phyloP scores from a whole-genome alignment of 805 yeast species.

The Tetrapisispora fleetii region DNA sequence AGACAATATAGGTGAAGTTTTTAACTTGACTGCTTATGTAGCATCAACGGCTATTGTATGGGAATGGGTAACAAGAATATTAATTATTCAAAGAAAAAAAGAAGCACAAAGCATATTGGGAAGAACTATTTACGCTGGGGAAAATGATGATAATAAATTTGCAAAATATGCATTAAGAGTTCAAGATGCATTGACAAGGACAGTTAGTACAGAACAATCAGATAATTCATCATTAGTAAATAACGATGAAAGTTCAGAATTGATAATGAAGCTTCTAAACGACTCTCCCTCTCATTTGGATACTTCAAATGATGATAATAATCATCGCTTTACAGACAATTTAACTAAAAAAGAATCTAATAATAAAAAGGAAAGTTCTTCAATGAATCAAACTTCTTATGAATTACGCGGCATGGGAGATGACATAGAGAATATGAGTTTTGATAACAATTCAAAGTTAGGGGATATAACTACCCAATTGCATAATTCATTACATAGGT shows the following conservation, averaged over 20 bases:
- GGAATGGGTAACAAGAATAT: conserved; percentile 75
- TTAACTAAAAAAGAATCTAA: background rate
- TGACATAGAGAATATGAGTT: conserved; percentile 12
- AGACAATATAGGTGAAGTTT: conserved; percentile 61
- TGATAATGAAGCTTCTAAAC: background rate
- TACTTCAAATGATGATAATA: background rate
- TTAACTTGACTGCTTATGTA: conserved; percentile 62
- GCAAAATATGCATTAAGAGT: conserved; percentile 23
- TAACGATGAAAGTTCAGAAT: background rate
- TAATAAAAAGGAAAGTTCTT: background rate
- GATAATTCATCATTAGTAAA: background rate
- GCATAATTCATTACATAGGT: background rate
- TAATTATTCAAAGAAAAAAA: conserved; percentile 43
- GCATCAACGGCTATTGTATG: conserved; percentile 66
- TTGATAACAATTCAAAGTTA: conserved; percentile 11
- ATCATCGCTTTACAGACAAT: background rate
- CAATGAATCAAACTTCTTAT: background rate
- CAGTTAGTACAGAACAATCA: background rate
- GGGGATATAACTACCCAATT: background rate
- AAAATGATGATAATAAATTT: conserved; percentile 27
- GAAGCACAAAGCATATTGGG: conserved; percentile 71
- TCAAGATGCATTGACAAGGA: conserved; percentile 17
- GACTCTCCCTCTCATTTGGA: background rate
- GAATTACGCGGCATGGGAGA: background rate
- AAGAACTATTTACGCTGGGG: conserved; percentile 64